Conservation (phyloP, 2,329 filamentous ascomycete genomes). For the Sordariomycetes sp. region DNA sequence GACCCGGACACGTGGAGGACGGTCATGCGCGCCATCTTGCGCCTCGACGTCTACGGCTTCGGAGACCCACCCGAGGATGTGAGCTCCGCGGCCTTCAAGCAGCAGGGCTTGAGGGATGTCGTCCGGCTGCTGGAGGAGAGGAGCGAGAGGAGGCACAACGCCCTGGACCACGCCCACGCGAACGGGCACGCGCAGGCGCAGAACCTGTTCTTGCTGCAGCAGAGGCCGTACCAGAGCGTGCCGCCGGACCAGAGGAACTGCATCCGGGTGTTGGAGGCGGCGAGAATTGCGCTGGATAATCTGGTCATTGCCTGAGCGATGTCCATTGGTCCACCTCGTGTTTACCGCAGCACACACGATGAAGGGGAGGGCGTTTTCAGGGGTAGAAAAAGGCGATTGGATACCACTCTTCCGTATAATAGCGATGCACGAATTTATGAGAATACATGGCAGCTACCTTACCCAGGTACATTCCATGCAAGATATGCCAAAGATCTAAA, state of each 20-base stretch:
- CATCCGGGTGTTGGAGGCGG: constrained; percentile 42
- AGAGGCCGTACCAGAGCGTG: constrained; percentile 14
- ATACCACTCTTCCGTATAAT: too few relatives aligned
- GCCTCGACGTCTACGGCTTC: constrained; percentile 48
- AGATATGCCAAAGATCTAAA: too few relatives aligned
- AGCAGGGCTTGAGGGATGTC: constrained; percentile 45
- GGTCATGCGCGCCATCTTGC: constrained; percentile 43
- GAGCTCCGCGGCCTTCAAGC: constrained; percentile 11
- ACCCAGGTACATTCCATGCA: too few relatives aligned
- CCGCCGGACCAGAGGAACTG: constrained; percentile 31
- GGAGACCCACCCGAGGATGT: constrained; percentile 9
- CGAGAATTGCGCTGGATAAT: constrained; percentile 41
- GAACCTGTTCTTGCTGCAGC: constrained; percentile 7
- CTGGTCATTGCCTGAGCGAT: constrained; percentile 46
- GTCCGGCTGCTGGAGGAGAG: constrained; percentile 42
- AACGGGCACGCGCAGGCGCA: constrained; percentile 20
- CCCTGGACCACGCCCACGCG: constrained; percentile 35
- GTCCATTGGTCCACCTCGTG: too few relatives aligned
- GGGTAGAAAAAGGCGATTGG: too few relatives aligned
- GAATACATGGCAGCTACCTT: too few relatives aligned
- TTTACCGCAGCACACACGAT: too few relatives aligned
- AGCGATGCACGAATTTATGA: too few relatives aligned
- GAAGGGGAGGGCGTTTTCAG: too few relatives aligned
- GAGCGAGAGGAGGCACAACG: constrained; percentile 35
- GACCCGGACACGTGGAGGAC: constrained; percentile 45